These are phyloP conservation scores for Lagenidium sp. DNA, from an alignment of 352 stramenopile species.

Conservation along the genomic window DNA sequence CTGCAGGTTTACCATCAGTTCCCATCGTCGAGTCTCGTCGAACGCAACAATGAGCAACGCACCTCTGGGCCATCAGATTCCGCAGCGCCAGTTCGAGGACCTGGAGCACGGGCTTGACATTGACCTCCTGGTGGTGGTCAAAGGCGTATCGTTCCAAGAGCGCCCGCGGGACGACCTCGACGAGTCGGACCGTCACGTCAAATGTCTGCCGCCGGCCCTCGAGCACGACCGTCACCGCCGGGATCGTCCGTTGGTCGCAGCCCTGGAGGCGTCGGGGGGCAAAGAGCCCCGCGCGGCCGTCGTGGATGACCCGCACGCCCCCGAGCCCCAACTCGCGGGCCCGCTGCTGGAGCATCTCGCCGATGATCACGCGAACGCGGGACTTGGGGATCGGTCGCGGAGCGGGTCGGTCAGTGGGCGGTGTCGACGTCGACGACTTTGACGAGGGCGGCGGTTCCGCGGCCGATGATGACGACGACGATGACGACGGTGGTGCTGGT, in stretches of 20 bases:
- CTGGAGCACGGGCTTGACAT: background rate
- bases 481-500: too few relatives aligned
- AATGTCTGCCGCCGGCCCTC: constrained; percentile 1
- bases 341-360: constrained; percentile 5
- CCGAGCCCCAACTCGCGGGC: background rate
- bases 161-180: background rate
- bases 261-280: constrained; percentile 3
- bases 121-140: background rate
- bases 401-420: too few relatives aligned
- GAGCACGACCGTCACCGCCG: background rate
- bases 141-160: background rate
- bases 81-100: constrained; percentile 5
- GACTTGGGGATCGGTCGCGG: background rate
- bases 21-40: too few relatives aligned
- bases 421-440: too few relatives aligned
- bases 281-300: constrained; percentile 4
- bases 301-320: constrained; percentile 1
- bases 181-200: constrained; percentile 5
- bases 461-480: too few relatives aligned
- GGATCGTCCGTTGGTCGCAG: constrained; percentile 1
- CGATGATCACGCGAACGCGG: constrained; percentile 2
- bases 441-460: too few relatives aligned
- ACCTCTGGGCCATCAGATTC: constrained; percentile 5
- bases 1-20: too few relatives aligned
- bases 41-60: background rate